phyloP scores from a whole-genome alignment of 306 rosid species.

The Sechiopsis laciniata region DNA sequence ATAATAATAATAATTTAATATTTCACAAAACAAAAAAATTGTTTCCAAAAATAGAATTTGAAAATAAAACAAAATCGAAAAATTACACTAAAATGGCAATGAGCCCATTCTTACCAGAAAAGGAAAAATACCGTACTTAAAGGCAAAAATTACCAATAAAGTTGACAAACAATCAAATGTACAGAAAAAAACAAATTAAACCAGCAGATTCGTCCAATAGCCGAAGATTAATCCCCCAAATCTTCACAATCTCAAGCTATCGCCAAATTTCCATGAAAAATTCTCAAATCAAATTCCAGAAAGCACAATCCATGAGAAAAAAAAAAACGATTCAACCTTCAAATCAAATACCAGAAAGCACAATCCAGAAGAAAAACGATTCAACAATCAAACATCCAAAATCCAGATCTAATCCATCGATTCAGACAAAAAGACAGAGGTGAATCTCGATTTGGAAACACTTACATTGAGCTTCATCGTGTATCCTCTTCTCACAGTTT shows the following conservation, averaged over 20 bases:
- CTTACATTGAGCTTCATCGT: constrained; percentile 65
- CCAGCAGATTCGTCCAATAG: neutral
- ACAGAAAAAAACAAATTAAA: neutral
- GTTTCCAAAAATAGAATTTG: too few species aligned
- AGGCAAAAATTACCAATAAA: neutral
- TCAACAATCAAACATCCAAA: neutral
- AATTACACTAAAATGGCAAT: too few species aligned
- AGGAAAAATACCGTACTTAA: neutral
- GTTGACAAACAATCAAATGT: neutral
- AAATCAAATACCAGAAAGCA: neutral
- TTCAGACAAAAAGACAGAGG: neutral
- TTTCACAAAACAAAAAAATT: too few species aligned
- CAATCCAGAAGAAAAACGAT: neutral
- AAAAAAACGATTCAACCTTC: neutral
- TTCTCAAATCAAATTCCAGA: neutral
- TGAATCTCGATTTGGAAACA: neutral
- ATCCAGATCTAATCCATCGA: constrained; percentile 8
- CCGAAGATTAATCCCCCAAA: constrained; percentile 12
- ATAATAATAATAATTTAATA: too few species aligned
- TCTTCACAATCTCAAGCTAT: neutral
- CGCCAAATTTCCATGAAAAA: neutral
- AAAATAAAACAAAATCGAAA: too few species aligned
- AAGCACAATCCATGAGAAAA: neutral
- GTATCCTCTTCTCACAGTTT: constrained; percentile 53
- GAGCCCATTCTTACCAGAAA: neutral